Evolutionary conservation across 2,329 filamentous ascomycete species (phyloP), one percentile per base, ranked within the genome.

Genomic region (Colletotrichum sp.): DNA sequence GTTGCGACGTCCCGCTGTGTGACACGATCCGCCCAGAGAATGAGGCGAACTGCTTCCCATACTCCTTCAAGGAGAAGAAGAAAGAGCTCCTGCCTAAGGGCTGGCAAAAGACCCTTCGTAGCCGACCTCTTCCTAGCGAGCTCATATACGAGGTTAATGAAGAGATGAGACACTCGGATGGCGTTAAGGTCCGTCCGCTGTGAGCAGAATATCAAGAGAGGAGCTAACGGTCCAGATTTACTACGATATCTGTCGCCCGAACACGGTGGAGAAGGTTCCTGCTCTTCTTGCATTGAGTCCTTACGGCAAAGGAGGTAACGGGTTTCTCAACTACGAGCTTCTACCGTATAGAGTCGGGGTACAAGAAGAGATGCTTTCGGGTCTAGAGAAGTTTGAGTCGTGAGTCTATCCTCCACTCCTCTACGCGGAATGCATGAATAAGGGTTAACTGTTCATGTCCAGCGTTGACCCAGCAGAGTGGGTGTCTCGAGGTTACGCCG

Each of bases 241-340:
- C 76, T 81, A 81, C 7, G 87, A 89, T 60, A 82, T 89, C 44
- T 89, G 87, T 78, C 81, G 87, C 15, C 86, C 87, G 1, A 79
- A 83, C 2, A 79, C 81, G 30, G 75, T 76, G 12, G 72, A 78
- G 18, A 79, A 80, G 71, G 2, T 80, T 88, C 36, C 77, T 89
- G 55, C 24, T 26, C 26, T 59, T 8, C 55, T 59, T 1, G 81
- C 81, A 57, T 88, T 86, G 85, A 84, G 82, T 10, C 84, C 83
- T 9, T 89, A 86, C 73, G 87, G 87, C n/a, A 89, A 89, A 78
- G 85, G 86, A 74, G 86, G 84, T 69, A 83, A 81, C 12, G 83
- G 82, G 3, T 76, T 86, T 10, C 79, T 82, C 30, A 85, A 85
- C 81, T 79, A 86, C 4, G 81, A 75, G 21, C 64, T 82, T 1